Conservation (phyloP, 306 rosid genomes). For the Castanea crenata region DNA sequence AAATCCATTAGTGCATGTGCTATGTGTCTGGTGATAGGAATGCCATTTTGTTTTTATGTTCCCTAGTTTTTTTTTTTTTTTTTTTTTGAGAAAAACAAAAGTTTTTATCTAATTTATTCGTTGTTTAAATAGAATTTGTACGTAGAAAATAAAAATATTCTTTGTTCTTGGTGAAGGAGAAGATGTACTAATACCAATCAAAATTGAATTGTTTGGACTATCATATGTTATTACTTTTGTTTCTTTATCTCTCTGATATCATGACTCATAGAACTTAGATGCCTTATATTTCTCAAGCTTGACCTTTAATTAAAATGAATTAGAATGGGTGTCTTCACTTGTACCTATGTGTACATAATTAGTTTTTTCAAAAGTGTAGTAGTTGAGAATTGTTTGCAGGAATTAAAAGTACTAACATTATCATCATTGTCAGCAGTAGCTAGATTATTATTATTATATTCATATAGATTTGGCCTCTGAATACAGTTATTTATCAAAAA, state of each 20-base stretch:
- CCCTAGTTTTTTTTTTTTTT: too few relatives aligned
- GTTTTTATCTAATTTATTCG: too few relatives aligned
- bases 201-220: neutral
- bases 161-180: neutral
- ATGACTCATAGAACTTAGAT: neutral
- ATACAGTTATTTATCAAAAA: neutral
- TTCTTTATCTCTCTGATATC: neutral
- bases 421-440: slow-evolving; percentile 1
- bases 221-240: neutral
- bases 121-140: too few relatives aligned
- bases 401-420: neutral
- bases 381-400: neutral
- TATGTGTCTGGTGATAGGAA: too few relatives aligned
- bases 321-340: neutral
- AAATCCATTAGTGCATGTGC: too few relatives aligned
- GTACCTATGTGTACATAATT: neutral
- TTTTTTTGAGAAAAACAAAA: too few relatives aligned
- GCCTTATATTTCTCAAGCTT: neutral
- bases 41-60: too few relatives aligned
- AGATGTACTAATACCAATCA: neutral
- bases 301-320: neutral
- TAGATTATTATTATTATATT: neutral
- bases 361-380: neutral
- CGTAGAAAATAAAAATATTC: too few relatives aligned
- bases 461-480: neutral